A percentile compares a stretch with the other conserved stretches of the same genome.
These are phyloP conservation scores for Vararia minispora DNA, from an alignment of 768 basidiomycete genomes.

Conservation along the genomic window DNA sequence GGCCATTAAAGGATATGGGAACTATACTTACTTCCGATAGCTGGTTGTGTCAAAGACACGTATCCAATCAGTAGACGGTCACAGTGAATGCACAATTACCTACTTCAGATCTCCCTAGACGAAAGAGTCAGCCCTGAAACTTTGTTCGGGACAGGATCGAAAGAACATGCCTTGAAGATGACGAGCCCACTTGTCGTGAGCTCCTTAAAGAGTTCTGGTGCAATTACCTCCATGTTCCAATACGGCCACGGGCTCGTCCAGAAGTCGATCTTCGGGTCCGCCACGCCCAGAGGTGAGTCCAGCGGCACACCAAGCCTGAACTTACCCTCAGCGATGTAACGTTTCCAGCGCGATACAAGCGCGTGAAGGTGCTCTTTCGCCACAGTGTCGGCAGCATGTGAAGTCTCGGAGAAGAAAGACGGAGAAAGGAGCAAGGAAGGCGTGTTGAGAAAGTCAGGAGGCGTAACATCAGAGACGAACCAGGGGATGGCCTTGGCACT, in stretches of 20 bases:
- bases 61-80: background rate
- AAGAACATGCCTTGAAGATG: constrained; percentile 60
- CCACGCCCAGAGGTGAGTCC: constrained; percentile 45
- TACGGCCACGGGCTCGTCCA: constrained; percentile 73
- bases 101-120: constrained; percentile 82
- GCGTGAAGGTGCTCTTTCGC: constrained; percentile 33
- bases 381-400: constrained; percentile 19
- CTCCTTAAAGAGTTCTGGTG: constrained; percentile 36
- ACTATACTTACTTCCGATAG: constrained; percentile 65
- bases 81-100: constrained; percentile 20
- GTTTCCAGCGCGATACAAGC: constrained; percentile 64
- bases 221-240: constrained; percentile 55
- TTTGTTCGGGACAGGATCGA: background rate
- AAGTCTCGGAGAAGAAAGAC: constrained; percentile 41
- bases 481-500: constrained; percentile 94
- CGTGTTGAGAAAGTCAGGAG: constrained; percentile 62
- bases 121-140: constrained; percentile 1
- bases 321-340: constrained; percentile 54
- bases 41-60: constrained; percentile 23
- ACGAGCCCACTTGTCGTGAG: constrained; percentile 54
- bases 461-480: constrained; percentile 95
- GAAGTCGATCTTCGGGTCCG: constrained; percentile 33
- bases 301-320: constrained; percentile 65
- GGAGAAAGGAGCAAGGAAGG: constrained; percentile 48
- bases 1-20: background rate